Percentiles rank a stretch among this genome's conserved stretches.
Conservation (phyloP, 768 basidiomycete species). For the Xerocomellus intermedius region DNA sequence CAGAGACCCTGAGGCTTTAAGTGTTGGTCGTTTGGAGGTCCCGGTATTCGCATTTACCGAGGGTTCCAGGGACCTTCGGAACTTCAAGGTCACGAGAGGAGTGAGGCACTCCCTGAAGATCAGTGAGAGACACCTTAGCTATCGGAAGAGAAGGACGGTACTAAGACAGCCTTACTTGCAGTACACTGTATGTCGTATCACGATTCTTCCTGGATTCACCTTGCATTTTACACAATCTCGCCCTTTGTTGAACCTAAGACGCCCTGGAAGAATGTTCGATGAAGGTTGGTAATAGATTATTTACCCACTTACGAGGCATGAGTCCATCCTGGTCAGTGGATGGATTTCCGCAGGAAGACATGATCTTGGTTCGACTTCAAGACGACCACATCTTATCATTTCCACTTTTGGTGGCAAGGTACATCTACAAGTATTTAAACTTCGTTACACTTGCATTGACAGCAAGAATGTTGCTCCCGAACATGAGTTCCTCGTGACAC, state of each 20-base stretch:
- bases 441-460: not conserved
- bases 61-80: constrained; percentile 64
- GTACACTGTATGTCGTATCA: constrained; percentile 78
- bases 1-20: constrained; percentile 68
- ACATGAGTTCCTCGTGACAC: not conserved
- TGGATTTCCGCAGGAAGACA: constrained; percentile 65
- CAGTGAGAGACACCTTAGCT: not conserved
- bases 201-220: constrained; percentile 57
- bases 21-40: constrained; percentile 53
- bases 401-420: constrained; percentile 3
- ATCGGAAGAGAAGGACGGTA: constrained; percentile 9
- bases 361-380: constrained; percentile 6
- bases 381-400: constrained; percentile 7
- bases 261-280: constrained; percentile 40
- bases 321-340: constrained; percentile 54
- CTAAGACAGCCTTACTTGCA: constrained; percentile 59
- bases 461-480: not conserved
- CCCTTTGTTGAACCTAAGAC: constrained; percentile 64
- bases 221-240: constrained; percentile 77
- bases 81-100: constrained; percentile 59
- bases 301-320: constrained; percentile 58
- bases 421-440: no score
- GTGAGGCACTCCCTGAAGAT: constrained; percentile 60
- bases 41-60: constrained; percentile 55
- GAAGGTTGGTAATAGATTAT: not conserved